A percentile compares a stretch with the other conserved stretches of the same genome.
Evolutionary conservation across 2,329 filamentous ascomycete genomes (phyloP).

Genomic region (Emydomyces testavorans): DNA sequence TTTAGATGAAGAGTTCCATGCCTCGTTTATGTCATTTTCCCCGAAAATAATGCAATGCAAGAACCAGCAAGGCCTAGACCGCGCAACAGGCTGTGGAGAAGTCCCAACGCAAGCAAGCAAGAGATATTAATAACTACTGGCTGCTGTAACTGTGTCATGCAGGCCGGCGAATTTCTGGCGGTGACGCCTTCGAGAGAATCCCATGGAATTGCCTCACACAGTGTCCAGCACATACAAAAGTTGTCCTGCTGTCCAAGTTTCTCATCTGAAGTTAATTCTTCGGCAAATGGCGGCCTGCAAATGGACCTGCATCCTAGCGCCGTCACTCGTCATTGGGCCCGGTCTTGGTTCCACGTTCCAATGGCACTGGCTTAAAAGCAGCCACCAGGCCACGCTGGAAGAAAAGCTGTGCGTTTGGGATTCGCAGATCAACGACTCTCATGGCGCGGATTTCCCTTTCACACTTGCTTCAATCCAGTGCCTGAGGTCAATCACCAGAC

Average conservation of each 20-base stretch:
- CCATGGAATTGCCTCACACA: constrained; percentile 4
- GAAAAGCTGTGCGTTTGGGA: no score
- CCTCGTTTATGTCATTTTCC: background rate
- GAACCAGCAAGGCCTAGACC: constrained; percentile 1
- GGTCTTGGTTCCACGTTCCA: constrained; percentile 8
- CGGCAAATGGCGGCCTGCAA: constrained; percentile 6
- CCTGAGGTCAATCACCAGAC: background rate
- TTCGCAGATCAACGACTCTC: background rate
- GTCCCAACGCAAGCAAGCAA: background rate
- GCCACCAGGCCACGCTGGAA: no score
- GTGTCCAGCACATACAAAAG: background rate
- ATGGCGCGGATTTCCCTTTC: background rate
- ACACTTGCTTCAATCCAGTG: background rate
- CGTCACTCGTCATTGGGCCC: constrained; percentile 2
- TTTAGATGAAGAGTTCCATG: background rate
- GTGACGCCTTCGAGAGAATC: constrained; percentile 1
- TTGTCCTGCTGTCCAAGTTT: background rate
- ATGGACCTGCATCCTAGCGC: constrained; percentile 7
- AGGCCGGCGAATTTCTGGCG: constrained; percentile 1
- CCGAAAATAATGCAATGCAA: constrained; percentile 2
- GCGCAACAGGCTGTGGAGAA: background rate
- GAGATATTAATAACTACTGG: background rate
- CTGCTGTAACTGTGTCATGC: no score
- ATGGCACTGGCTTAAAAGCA: background rate
- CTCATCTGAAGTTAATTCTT: background rate